Base-by-base conservation (phyloP, 257 asterid genomes). In the Lycium barbarum region DNA sequence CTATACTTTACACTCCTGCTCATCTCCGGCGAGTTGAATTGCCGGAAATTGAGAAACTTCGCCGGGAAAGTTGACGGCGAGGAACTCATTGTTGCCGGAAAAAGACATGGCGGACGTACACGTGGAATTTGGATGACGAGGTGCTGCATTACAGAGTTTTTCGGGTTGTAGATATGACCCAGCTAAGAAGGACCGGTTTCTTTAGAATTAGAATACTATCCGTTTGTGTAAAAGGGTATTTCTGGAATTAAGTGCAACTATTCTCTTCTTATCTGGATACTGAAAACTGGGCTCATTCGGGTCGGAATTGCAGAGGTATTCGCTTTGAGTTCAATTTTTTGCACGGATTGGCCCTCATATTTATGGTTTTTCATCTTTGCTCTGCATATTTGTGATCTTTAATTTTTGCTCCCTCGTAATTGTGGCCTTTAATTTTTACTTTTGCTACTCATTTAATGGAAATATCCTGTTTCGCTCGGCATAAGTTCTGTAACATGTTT, bases 121-220 rank as follows among this genome's bases (percentile, higher is more conserved):
- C 62, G 85, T 35, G 87, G 84, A 86, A 73, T 88, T 72, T 88
- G 90, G 72, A 85, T 58, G 61, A 93, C 90, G 84, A 91, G 89
- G 80, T 88, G 92, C 90, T 91, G 94, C 98, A 95, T 95, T 91
- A 71, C 85, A 87, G 84, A 81, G 55, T 10, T 47, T 78, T 43
- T 79, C 81, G 61, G 81, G 81, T 74, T 67, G 84, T 53, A 55
- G n/a, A 26, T 36, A 20, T 2, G 67, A 83, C 70, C 36, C 70
- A 68, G 55, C 20, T 81, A 62, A 49, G 53, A 54, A 81, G 59
- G 59, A 26, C 63, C 82, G 47, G 63, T 76, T 74, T 59, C 47
- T 62, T 57, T 86, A 66, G 87, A 86, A 79, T 57, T 86, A 66
- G 87, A 86, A 79, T 85, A 26, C 33, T 26, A 87, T 83, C 89